phyloP scores from a whole-genome alignment of 768 basidiomycete species.

The Candolleomyces aberdarensis region DNA sequence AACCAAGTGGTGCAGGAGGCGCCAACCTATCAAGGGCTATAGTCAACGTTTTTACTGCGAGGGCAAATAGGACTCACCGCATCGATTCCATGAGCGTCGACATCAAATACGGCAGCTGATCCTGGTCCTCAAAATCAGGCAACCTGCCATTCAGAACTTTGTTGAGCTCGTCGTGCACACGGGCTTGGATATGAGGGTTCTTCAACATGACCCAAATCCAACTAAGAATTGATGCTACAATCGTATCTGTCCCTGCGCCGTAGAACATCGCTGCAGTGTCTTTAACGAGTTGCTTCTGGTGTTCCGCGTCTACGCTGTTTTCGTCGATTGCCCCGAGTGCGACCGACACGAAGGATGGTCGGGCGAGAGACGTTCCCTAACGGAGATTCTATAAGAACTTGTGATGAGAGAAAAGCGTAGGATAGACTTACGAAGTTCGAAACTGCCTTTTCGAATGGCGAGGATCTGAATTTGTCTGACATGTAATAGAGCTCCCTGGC shows the following conservation, averaged over 20 bases:
- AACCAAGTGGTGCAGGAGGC: background rate
- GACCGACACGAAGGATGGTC: constrained; percentile 18
- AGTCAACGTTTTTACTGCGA: background rate
- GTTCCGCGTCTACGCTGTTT: constrained; percentile 2
- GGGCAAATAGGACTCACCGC: constrained; percentile 11
- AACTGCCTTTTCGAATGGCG: constrained; percentile 31
- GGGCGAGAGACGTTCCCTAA: constrained; percentile 13
- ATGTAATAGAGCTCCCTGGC: constrained; percentile 36
- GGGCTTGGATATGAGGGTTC: constrained; percentile 34
- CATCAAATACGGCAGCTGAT: constrained; percentile 34
- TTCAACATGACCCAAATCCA: constrained; percentile 39
- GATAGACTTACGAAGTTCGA: constrained; percentile 26
- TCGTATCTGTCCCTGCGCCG: constrained; percentile 25
- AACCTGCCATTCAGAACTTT: constrained; percentile 29
- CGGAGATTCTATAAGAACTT: background rate
- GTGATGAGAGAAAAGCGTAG: too few species aligned
- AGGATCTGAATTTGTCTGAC: constrained; percentile 27
- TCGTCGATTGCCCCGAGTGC: constrained; percentile 13
- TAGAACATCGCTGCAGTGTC: constrained; percentile 22
- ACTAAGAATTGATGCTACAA: constrained; percentile 20
- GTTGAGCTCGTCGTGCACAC: constrained; percentile 40
- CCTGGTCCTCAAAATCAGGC: constrained; percentile 35
- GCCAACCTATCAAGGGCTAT: background rate
- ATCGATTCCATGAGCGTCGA: constrained; percentile 36
- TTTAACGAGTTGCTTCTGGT: constrained; percentile 20